Percentiles rank a stretch among this genome's conserved stretches.
phyloP scores from a whole-genome alignment of 768 basidiomycete genomes.

The Fomitopsis serialis region DNA sequence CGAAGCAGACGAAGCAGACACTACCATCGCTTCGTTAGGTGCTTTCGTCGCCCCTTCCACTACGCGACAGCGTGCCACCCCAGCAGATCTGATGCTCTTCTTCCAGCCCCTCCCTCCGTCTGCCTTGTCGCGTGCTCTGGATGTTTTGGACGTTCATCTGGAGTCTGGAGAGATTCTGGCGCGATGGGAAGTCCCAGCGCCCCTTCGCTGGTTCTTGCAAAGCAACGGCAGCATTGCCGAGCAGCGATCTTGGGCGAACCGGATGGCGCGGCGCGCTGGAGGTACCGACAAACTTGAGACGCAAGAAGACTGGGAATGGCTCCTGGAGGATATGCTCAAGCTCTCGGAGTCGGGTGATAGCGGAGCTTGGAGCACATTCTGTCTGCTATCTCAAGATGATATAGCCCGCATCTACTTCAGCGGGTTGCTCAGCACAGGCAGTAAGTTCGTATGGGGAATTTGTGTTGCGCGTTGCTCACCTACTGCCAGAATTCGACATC shows the following conservation, averaged over 20 bases:
- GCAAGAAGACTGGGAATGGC: constrained; percentile 78
- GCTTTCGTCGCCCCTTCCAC: constrained; percentile 75
- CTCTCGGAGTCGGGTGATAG: constrained; percentile 60
- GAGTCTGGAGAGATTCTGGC: constrained; percentile 90
- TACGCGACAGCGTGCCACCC: constrained; percentile 43
- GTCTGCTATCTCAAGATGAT: constrained; percentile 64
- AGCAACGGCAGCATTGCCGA: constrained; percentile 58
- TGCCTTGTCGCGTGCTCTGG: constrained; percentile 77
- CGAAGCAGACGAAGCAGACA: constrained; percentile 73
- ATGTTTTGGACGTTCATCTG: constrained; percentile 90
- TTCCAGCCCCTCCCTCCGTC: constrained; percentile 73
- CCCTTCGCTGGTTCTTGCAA: constrained; percentile 87
- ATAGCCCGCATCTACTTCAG: constrained; percentile 78
- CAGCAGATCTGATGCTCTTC: constrained; percentile 73
- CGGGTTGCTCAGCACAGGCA: constrained; percentile 80
- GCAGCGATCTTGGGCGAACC: constrained; percentile 82
- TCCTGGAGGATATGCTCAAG: constrained; percentile 89
- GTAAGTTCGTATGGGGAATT: constrained; percentile 51
- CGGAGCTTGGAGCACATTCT: constrained; percentile 72
- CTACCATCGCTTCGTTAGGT: constrained; percentile 76
- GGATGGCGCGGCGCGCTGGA: constrained; percentile 73
- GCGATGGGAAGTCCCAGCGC: constrained; percentile 80
- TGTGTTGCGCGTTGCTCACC: not conserved
- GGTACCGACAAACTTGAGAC: constrained; percentile 49
- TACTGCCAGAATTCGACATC: constrained; percentile 53